Base-by-base conservation (phyloP, 257 asterid genomes). In the Nicotiana sylvestris region DNA sequence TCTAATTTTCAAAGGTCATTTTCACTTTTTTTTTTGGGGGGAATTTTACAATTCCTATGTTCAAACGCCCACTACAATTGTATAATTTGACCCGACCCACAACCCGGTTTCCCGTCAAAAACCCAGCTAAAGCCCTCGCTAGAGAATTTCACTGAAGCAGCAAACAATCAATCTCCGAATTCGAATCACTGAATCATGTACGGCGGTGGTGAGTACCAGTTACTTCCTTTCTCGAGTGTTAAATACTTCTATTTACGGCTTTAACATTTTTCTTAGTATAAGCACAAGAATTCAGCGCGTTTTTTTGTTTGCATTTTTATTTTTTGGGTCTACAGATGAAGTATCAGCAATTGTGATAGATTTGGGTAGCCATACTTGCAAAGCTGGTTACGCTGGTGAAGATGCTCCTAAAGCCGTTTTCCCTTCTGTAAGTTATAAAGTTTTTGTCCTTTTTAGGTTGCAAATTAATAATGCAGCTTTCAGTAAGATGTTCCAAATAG, bases 331-430 rank as follows among this genome's bases (percentile, higher is more conserved):
- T 84, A 58, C 87, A 96, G 99, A 96, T 86, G 99, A 96, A 86
- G 99, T 96, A 21, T 96, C 98, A 12, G 99, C 99, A 3, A 89
- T 96, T 76, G 98, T 96, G 70, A 89, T 94, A 16, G 99, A 96
- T 91, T 85, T 96, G 82, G 99, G 99, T 81, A 90, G 97, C n/a
- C 97, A 93, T 79, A 93, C 99, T 83, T 96, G 99, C 91, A 96
- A 96, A 89, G 98, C 98, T 85, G 99, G 99, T 78, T 96, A 94
- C 80, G 98, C 99, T 29, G 99, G 99, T 43, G 99, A 96, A 94
- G 99, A 96, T 92, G 97, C 98, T 78, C 99, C 99, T 2, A 94
- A 96, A 88, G 99, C 99, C 58, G 98, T 96, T 76, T 96, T 96
- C 76, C 99, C 99, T 27, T 96, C 99, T 16, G 99, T 95, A 82